phyloP scores from a whole-genome alignment of 179 eudicot species.

The Gypsophila paniculata region DNA sequence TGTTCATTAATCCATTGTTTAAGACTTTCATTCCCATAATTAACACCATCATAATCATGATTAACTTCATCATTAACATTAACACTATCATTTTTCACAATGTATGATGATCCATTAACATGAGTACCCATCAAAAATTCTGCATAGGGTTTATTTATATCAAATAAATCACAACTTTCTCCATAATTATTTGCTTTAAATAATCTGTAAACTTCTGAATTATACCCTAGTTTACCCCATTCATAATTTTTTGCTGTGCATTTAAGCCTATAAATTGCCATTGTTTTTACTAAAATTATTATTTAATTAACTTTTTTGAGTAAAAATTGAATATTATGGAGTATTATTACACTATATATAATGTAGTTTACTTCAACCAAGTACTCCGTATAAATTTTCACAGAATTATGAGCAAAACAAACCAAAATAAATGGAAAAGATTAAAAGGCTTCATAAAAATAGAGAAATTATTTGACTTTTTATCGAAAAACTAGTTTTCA shows the following conservation, averaged over 20 bases:
- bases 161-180: constrained; percentile 23
- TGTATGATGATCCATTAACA: constrained; percentile 67
- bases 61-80: constrained; percentile 4
- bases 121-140: constrained; percentile 98
- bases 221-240: constrained; percentile 60
- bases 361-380: neutral
- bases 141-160: constrained; percentile 51
- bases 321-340: too few species aligned
- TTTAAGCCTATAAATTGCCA: constrained; percentile 35
- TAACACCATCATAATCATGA: neutral
- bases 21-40: constrained; percentile 36
- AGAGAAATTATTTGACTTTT: neutral
- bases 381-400: neutral
- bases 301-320: neutral
- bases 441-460: too few species aligned
- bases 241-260: constrained; percentile 61
- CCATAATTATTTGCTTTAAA: constrained; percentile 39
- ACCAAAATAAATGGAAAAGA: too few species aligned
- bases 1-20: constrained; percentile 64
- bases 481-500: neutral
- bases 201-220: constrained; percentile 56
- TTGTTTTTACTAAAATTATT: neutral
- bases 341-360: too few species aligned
- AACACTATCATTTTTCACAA: constrained; percentile 23
- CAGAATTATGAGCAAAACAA: neutral